Conservation (phyloP, 2,329 filamentous ascomycete genomes). For the Epichloe gansuensis region DNA sequence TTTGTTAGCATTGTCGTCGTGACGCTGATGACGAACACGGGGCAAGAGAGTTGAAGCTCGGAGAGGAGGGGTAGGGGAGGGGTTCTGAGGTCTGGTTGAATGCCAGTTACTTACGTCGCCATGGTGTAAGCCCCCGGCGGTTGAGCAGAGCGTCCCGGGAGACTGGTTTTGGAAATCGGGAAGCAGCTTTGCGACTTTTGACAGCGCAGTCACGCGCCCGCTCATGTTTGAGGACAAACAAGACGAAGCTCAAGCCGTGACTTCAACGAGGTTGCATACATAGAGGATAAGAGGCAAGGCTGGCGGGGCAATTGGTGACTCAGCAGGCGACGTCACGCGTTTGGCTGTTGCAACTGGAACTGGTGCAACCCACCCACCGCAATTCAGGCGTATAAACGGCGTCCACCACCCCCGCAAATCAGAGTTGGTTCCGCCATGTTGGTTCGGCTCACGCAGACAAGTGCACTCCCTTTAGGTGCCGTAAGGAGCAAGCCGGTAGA, state of each 20-base stretch:
- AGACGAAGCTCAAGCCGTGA: too few species aligned
- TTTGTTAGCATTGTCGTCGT: background rate
- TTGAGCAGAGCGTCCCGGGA: background rate
- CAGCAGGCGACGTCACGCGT: background rate
- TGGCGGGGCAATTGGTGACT: background rate
- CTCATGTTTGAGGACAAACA: background rate
- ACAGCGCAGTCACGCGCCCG: background rate
- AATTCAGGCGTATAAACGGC: too few species aligned
- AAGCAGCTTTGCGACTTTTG: background rate
- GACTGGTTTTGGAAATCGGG: background rate
- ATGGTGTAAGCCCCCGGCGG: background rate
- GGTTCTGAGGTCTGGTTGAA: background rate
- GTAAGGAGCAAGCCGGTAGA: too few species aligned
- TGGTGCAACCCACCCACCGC: too few species aligned
- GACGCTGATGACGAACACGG: background rate
- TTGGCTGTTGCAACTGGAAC: background rate
- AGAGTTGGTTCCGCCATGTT: too few species aligned
- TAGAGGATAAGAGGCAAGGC: background rate
- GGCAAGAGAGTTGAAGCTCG: background rate
- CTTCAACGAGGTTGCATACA: background rate
- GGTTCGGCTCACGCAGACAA: too few species aligned
- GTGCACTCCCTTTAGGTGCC: too few species aligned
- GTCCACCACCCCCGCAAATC: too few species aligned
- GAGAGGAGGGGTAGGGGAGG: background rate
- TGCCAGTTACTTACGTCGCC: conserved; percentile 2